Evolutionary conservation across 129 eudicot species (phyloP).

Genomic region (Dittrichia graveolens): DNA sequence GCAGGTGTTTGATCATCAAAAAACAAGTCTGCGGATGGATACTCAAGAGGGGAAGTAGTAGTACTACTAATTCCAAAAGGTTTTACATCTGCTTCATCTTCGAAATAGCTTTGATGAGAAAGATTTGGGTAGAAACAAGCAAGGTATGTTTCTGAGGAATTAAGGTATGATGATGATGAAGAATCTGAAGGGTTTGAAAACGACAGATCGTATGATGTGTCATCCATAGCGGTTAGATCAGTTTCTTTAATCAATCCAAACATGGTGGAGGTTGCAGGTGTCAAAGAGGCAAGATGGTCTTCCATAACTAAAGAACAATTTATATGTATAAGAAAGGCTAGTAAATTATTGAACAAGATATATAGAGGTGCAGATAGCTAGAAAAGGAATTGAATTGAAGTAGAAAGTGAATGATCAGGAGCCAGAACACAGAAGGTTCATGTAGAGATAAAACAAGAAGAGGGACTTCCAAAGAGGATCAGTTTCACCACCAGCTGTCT

Average conservation of each 20-base stretch:
- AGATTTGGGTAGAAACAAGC: constrained; percentile 29
- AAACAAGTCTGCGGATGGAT: constrained; percentile 17
- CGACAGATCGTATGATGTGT: constrained; percentile 35
- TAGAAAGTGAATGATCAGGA: constrained; percentile 39
- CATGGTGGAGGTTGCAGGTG: constrained; percentile 12
- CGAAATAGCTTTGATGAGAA: constrained; percentile 29
- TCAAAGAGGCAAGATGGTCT: constrained; percentile 24
- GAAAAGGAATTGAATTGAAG: background rate
- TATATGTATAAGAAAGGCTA: background rate
- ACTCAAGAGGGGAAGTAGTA: constrained; percentile 15
- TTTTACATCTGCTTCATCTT: constrained; percentile 36
- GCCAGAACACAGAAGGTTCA: constrained; percentile 53
- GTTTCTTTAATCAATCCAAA: constrained; percentile 32
- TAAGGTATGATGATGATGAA: constrained; percentile 31
- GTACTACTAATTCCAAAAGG: constrained; percentile 1
- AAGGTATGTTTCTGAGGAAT: constrained; percentile 35
- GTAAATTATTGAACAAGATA: background rate
- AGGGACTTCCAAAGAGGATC: constrained; percentile 54
- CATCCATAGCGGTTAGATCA: constrained; percentile 21
- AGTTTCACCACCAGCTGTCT: constrained; percentile 38
- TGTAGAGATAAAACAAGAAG: constrained; percentile 51
- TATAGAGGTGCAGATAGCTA: background rate
- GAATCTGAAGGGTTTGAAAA: constrained; percentile 40
- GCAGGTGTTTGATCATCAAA: constrained; percentile 26
- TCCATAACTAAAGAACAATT: constrained; percentile 14